Base-by-base conservation (phyloP, 495 filamentous ascomycete genomes). In the Trichodelitschia bisporula region DNA sequence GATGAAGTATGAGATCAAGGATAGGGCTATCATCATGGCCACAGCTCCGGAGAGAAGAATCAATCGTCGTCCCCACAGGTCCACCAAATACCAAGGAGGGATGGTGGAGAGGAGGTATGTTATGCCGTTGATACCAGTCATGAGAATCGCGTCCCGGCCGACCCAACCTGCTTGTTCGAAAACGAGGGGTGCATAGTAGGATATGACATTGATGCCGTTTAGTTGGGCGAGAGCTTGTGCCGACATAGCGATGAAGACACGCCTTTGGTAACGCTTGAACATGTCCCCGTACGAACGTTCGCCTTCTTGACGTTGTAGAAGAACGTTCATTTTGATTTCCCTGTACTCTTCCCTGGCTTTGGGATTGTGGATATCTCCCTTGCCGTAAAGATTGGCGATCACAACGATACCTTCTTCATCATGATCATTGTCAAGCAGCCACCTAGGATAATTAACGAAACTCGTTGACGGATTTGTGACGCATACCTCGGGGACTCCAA, bases 161-260 rank as follows among this genome's bases (percentile, higher is more conserved):
- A 58, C 43, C 89, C 86, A 97, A 12, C 86, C 83, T 19, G 89
- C 86, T 16, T 78, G 77, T 51, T 93, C 84, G 44, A 97, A 97
- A 16, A 97, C 86, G 15, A 84, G 63, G 2, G 89, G 89, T 0
- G 89, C 84, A 41, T 97, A 97, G 56, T 97, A 97, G 12, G 86
- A 95, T 32, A 97, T 97, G 39, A 97, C 89, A 54, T 97, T 97
- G 52, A 97, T 97, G 27, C 86, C 86, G 53, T 95, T 97, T 15
- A 95, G 62, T 49, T 97, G 86, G 12, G 86, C 89, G 31, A 97
- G 63, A 1, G 76, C 77, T 45, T 97, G 86, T 3, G 86, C 86
- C 4, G 86, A 95, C 89, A 97, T 97, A 49, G 86, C 86, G 52
- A 97, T 95, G 44, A 95, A 73, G 38, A 97, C 80, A 21, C 86